Conservation (phyloP, 2,329 filamentous ascomycete genomes). For the Teratosphaeria nubilosa region DNA sequence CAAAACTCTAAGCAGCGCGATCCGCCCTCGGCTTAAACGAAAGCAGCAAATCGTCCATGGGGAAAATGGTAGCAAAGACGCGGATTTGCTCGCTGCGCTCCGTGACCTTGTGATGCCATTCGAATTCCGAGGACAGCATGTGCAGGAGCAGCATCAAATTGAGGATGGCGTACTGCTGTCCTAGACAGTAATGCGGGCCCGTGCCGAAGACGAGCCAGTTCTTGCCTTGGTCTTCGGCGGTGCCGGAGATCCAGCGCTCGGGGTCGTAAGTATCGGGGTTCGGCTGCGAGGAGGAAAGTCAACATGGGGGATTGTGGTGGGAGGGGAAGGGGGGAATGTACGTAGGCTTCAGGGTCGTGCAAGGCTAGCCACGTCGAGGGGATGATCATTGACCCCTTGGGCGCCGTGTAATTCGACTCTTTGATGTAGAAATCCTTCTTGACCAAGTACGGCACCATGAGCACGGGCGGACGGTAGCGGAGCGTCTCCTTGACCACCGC, state of each 20-base stretch:
- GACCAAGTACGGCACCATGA: constrained; percentile 91
- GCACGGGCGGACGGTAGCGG: constrained; percentile 87
- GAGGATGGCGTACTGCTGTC: constrained; percentile 80
- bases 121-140: constrained; percentile 28
- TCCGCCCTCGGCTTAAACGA: constrained; percentile 11
- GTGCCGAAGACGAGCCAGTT: constrained; percentile 96
- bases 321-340: not conserved
- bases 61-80: constrained; percentile 97
- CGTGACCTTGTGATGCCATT: constrained; percentile 86
- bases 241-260: constrained; percentile 81
- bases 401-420: constrained; percentile 68
- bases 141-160: constrained; percentile 61
- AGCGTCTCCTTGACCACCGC: constrained; percentile 85
- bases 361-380: constrained; percentile 84
- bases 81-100: constrained; percentile 85
- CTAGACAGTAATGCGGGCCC: constrained; percentile 92
- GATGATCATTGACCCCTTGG: constrained; percentile 91
- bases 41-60: constrained; percentile 48
- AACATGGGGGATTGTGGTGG: not conserved
- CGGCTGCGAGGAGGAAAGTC: constrained; percentile 29
- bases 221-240: constrained; percentile 84
- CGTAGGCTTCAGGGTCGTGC: constrained; percentile 83
- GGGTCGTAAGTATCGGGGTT: constrained; percentile 84
- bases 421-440: constrained; percentile 95
- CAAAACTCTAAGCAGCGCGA: not conserved